Evolutionary conservation across 192 early-diverging fungal species (phyloP).

Genomic region (Coemansia sp.): DNA sequence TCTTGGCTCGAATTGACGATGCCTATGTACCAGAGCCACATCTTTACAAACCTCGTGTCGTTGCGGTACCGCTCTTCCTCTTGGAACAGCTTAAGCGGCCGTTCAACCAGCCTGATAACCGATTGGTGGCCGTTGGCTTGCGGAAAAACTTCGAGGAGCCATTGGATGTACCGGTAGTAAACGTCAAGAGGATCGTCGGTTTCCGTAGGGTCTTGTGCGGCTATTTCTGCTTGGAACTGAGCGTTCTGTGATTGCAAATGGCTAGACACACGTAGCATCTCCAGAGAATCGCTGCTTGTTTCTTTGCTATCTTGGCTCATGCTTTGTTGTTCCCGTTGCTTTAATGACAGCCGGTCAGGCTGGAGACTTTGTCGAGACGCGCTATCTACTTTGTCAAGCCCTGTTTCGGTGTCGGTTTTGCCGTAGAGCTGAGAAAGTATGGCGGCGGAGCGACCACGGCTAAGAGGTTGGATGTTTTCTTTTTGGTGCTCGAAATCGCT

Average conservation of each 20-base stretch:
- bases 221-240: constrained; percentile 42
- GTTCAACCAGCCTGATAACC: constrained; percentile 58
- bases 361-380: constrained; percentile 21
- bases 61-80: constrained; percentile 60
- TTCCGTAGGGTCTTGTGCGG: constrained; percentile 25
- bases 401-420: not conserved
- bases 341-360: constrained; percentile 8
- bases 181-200: constrained; percentile 63
- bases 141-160: constrained; percentile 64
- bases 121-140: constrained; percentile 58
- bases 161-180: constrained; percentile 59
- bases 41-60: constrained; percentile 59
- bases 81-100: constrained; percentile 49
- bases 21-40: constrained; percentile 67
- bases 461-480: constrained; percentile 73
- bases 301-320: not conserved
- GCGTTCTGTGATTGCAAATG: constrained; percentile 40
- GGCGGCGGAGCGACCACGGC: constrained; percentile 65
- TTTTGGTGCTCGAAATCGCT: constrained; percentile 68
- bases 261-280: constrained; percentile 7
- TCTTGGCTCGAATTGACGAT: constrained; percentile 51
- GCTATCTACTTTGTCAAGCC: not conserved
- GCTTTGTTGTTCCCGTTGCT: not conserved
- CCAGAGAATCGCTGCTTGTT: not conserved
- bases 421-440: constrained; percentile 47